Base-by-base conservation (phyloP, 306 rosid genomes). In the Dryas alaskensis region DNA sequence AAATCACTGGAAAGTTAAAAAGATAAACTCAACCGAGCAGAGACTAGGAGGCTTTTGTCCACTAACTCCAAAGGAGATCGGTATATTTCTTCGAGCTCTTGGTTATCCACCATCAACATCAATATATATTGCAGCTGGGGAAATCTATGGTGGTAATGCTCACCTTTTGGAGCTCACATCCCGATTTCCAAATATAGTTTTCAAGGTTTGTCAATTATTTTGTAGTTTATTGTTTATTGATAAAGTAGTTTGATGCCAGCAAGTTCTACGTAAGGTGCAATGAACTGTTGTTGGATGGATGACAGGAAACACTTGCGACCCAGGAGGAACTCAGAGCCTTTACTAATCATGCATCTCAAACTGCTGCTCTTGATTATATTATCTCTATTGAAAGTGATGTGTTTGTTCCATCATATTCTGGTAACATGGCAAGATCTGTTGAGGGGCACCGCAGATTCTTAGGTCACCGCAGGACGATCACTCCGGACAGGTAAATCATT, bases 391-490 rank as follows among this genome's bases (percentile, higher is more conserved):
- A 92, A 90, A 89, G 98, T 69, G 95, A 91, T 80, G 92, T 94
- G 73, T 94, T 94, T 76, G 72, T 89, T 63, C 95, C 98, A 37
- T 77, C 98, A 60, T 77, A 94, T 83, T 86, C 96, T 4, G 98
- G 98, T 75, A 92, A 94, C 82, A 92, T 94, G 98, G 97, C 96
- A 54, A 85, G 96, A 82, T 90, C 98, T 47, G 97, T 94, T 46
- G 97, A 92, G 88, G 98, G 98, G 11, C 97, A 94, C 76, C 96
- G 97, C 13, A 86, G 97, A 78, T 94, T 85, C 83, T 78, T 94
- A 72, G 95, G 96, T 46, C 95, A 94, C 79, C 91, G 89, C 79
- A 94, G 87, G 84, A 94, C 98, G 8, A 86, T 94, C 75, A 70
- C 83, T 54, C 98, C 97, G 50, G 96, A 91, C 70, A 85, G 97